phyloP scores from a whole-genome alignment of 495 filamentous ascomycete genomes.

The Tuber microsphaerosporum region DNA sequence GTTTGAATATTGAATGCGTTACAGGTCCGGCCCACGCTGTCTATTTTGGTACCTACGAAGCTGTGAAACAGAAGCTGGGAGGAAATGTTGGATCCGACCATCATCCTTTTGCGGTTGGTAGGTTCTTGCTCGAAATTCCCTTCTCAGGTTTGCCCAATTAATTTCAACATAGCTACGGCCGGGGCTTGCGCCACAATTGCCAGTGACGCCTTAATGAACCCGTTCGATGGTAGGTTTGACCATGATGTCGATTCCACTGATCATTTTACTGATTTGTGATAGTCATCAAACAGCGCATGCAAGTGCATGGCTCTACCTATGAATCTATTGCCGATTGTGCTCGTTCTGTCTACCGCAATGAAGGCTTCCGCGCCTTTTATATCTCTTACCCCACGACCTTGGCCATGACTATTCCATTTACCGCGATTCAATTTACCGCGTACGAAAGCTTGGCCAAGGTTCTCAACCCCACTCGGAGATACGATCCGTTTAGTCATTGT shows the following conservation, averaged over 20 bases:
- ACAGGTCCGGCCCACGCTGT: conserved; percentile 92
- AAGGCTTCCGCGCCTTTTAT: conserved; percentile 91
- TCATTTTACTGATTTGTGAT: conserved; percentile 9
- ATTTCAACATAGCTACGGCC: conserved; percentile 59
- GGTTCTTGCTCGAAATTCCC: conserved; percentile 33
- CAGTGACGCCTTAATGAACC: conserved; percentile 98
- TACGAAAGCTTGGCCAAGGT: conserved; percentile 94
- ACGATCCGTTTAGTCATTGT: conserved; percentile 89
- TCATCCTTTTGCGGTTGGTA: conserved; percentile 88
- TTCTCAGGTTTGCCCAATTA: neutral
- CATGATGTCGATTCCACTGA: neutral
- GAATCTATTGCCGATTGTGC: conserved; percentile 78
- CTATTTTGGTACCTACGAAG: conserved; percentile 96
- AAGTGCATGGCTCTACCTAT: conserved; percentile 91
- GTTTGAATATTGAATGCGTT: conserved; percentile 8
- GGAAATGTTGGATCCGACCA: conserved; percentile 76
- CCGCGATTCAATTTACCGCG: conserved; percentile 88
- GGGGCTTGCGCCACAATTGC: conserved; percentile 92
- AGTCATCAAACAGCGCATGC: conserved; percentile 99
- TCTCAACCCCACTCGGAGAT: conserved; percentile 75
- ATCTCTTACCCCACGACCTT: conserved; percentile 97
- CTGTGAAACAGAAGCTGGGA: conserved; percentile 90
- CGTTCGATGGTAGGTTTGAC: conserved; percentile 78
- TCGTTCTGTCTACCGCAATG: conserved; percentile 70
- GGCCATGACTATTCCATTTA: conserved; percentile 97